Conservation (phyloP, 805 yeast genomes). For the Barnettozyma pratensis region DNA sequence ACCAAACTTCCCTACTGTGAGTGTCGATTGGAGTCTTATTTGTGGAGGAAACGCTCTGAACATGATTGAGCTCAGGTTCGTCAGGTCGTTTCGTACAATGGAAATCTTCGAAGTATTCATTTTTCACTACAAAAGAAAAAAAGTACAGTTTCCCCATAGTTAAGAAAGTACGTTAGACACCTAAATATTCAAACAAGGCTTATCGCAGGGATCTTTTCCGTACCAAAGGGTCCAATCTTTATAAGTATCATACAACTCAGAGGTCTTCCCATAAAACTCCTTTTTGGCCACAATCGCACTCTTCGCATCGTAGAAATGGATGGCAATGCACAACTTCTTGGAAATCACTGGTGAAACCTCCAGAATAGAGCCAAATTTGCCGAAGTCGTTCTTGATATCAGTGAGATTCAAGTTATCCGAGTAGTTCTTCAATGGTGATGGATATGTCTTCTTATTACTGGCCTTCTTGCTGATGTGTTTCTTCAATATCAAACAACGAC, state of each 20-base stretch:
- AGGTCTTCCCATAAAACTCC: constrained; percentile 31
- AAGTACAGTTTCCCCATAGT: too few species aligned
- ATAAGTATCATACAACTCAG: constrained; percentile 40
- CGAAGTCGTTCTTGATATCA: constrained; percentile 45
- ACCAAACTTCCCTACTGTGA: background rate
- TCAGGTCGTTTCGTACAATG: too few species aligned
- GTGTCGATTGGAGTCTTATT: constrained; percentile 1
- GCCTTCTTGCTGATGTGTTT: constrained; percentile 25
- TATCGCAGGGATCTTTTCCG: constrained; percentile 62
- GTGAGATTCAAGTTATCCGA: constrained; percentile 39
- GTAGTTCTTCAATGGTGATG: constrained; percentile 39
- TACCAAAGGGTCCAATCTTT: constrained; percentile 60
- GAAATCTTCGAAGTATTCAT: too few species aligned
- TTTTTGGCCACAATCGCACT: constrained; percentile 57
- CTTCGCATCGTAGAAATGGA: constrained; percentile 53
- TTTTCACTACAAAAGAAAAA: too few species aligned
- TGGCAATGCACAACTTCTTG: constrained; percentile 52
- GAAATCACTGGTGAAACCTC: constrained; percentile 67
- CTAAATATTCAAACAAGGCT: constrained; percentile 33
- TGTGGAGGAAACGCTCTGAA: background rate
- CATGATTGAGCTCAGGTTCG: background rate
- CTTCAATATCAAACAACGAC: constrained; percentile 52
- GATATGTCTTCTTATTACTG: constrained; percentile 26
- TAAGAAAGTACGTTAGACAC: too few species aligned
- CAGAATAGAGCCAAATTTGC: constrained; percentile 50